These are phyloP conservation scores for Caryopteris hybrid DNA, from an alignment of 305 asterid species.

Conservation along the genomic window DNA sequence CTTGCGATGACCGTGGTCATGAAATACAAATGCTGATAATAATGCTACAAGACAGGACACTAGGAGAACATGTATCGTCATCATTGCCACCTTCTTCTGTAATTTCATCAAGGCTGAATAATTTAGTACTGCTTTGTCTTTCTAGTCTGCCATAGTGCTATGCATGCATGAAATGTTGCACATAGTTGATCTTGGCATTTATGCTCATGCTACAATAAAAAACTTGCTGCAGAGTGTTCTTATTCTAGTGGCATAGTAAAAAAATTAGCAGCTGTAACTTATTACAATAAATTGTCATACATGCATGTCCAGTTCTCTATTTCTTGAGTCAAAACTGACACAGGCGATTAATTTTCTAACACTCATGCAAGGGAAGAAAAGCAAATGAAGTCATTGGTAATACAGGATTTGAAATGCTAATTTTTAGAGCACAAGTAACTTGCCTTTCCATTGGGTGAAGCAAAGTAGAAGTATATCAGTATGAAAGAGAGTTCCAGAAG, in stretches of 20 bases:
- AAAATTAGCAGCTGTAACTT: not conserved
- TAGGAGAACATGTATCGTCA: constrained; percentile 34
- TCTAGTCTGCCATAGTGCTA: constrained; percentile 1
- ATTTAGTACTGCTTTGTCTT: not conserved
- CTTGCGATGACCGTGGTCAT: constrained; percentile 57
- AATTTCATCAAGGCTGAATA: not conserved
- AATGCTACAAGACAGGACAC: constrained; percentile 29
- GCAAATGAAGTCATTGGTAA: not conserved
- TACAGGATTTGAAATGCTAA: not conserved
- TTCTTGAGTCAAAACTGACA: not conserved
- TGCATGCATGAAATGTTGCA: constrained; percentile 7
- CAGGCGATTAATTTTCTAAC: not conserved
- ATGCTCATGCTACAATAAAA: not conserved
- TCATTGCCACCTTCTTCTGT: constrained; percentile 49
- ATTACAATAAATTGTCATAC: not conserved
- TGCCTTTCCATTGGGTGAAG: constrained; percentile 51
- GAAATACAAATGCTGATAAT: constrained; percentile 41
- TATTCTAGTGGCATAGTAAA: not conserved
- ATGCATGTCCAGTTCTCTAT: not conserved
- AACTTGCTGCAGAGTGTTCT: not conserved
- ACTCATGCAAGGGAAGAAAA: not conserved
- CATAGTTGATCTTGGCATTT: not conserved
- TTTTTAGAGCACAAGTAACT: constrained; percentile 16
- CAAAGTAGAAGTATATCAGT: constrained; percentile 38
- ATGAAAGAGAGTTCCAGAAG: constrained; percentile 63